Conservation (phyloP, 345 rosid genomes). For the Sonneratia alba region DNA sequence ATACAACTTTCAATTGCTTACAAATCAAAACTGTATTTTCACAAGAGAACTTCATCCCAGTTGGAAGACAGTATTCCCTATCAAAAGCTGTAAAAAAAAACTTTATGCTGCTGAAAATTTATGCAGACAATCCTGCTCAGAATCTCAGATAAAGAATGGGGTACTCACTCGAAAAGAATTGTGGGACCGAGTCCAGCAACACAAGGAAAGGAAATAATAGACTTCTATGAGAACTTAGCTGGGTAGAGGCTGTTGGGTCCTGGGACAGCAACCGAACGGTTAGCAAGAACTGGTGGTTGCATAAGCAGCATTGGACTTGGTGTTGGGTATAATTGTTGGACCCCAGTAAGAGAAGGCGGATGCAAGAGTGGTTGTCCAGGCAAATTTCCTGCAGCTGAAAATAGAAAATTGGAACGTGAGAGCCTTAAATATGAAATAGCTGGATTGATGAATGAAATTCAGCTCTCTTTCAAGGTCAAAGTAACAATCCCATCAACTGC, state of each 20-base stretch:
- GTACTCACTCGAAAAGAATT: neutral
- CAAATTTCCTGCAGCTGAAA: constrained; percentile 9
- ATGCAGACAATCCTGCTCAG: neutral
- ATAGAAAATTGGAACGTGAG: neutral
- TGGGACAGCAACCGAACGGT: constrained; percentile 3
- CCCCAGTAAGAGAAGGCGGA: constrained; percentile 7
- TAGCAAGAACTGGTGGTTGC: constrained; percentile 13
- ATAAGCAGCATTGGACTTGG: constrained; percentile 9
- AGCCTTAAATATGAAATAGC: neutral
- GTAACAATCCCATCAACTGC: neutral
- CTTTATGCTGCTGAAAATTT: constrained; percentile 1
- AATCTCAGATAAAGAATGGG: neutral
- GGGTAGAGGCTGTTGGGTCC: constrained; percentile 12
- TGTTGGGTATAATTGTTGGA: constrained; percentile 11
- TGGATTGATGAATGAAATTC: neutral
- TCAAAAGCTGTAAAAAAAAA: neutral
- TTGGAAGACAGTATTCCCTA: neutral
- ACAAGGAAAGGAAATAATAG: neutral
- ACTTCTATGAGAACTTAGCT: constrained; percentile 9
- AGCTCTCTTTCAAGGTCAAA: neutral
- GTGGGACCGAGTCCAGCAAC: neutral
- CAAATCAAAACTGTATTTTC: neutral
- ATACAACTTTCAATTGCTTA: neutral
- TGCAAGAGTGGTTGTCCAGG: constrained; percentile 12
- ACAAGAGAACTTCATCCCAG: neutral